These are phyloP conservation scores for Diaporthe citri DNA, from an alignment of 2,329 filamentous ascomycete genomes.

Conservation along the genomic window DNA sequence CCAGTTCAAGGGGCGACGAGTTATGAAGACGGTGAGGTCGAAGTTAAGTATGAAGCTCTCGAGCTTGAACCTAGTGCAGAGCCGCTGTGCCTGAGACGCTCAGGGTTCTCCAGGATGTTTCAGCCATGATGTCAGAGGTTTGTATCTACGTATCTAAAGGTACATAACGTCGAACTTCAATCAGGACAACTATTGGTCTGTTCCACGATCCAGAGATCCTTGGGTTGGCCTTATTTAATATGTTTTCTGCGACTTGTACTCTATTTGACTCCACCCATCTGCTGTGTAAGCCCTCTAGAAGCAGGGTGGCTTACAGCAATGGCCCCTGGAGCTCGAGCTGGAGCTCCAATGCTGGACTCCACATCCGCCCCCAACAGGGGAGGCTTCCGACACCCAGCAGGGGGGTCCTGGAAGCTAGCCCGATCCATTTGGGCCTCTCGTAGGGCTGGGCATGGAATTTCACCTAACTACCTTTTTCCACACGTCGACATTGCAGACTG, in stretches of 20 bases:
- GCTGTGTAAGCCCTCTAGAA: neutral
- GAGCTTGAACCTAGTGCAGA: neutral
- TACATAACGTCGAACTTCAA: neutral
- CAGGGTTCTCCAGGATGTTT: constrained; percentile 13
- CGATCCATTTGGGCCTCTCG: neutral
- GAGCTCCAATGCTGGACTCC: neutral
- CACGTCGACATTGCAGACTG: neutral
- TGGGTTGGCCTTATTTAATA: rapidly evolving
- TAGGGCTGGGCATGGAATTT: neutral
- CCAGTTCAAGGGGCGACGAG: no score
- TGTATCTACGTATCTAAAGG: neutral
- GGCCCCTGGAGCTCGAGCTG: neutral
- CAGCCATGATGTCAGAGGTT: constrained; percentile 24
- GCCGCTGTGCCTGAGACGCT: neutral
- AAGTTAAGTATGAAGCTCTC: neutral
- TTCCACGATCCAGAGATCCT: neutral
- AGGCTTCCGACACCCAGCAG: neutral
- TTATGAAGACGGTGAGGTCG: neutral
- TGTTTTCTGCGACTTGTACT: neutral
- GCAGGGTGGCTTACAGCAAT: neutral
- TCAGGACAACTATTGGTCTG: neutral
- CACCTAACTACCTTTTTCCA: neutral
- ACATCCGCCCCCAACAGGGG: neutral
- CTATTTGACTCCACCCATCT: neutral
- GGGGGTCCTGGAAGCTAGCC: neutral